Conservation (phyloP, 1,284 basidiomycete genomes). For the Trichosporon sp. region DNA sequence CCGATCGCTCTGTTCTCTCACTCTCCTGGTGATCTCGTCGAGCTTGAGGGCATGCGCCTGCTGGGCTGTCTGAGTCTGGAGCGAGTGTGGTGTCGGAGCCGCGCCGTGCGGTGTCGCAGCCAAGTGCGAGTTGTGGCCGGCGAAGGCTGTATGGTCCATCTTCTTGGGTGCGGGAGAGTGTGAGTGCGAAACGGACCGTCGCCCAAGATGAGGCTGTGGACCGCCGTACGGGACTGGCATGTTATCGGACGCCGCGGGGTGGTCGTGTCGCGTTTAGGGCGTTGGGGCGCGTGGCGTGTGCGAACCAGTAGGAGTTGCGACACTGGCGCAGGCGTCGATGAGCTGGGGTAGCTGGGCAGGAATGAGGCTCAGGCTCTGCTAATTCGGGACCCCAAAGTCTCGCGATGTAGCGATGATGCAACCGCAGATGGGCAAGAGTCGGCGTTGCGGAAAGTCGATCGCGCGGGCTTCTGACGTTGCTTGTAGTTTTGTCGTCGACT, state of each 20-base stretch:
- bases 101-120: neutral
- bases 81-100: neutral
- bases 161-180: neutral
- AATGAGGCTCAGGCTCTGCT: too few species aligned
- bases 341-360: too few species aligned
- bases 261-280: neutral
- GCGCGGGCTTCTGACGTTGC: too few species aligned
- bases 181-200: neutral
- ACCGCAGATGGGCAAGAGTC: too few species aligned
- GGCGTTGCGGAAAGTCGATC: too few species aligned
- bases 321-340: too few species aligned
- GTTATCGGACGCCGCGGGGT: neutral
- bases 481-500: too few species aligned
- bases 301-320: neutral
- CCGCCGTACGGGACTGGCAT: neutral
- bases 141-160: neutral
- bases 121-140: neutral
- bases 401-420: too few species aligned
- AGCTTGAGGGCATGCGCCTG: neutral
- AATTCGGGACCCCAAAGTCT: too few species aligned
- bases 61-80: neutral
- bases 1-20: conserved; percentile 1
- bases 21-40: neutral
- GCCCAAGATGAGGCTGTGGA: neutral
- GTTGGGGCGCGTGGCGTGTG: neutral